phyloP scores from a whole-genome alignment of 495 filamentous ascomycete genomes.

The Trypethelium eluteriae region DNA sequence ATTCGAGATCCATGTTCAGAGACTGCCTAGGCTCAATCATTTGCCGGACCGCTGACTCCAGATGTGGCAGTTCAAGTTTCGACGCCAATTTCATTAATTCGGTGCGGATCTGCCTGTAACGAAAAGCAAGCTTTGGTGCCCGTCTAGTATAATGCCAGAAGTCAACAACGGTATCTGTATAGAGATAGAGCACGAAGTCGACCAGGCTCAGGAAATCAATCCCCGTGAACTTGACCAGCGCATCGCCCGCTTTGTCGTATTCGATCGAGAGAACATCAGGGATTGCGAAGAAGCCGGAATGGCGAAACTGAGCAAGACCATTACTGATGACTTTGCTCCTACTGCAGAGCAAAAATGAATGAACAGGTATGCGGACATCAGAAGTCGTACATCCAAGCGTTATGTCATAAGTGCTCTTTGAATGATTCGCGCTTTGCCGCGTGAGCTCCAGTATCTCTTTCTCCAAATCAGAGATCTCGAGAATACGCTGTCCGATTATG shows the following conservation, averaged over 20 bases:
- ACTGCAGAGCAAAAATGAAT: slow-evolving; percentile 68
- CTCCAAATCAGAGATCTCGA: slow-evolving; percentile 33
- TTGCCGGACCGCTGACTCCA: slow-evolving; percentile 68
- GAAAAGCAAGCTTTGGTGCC: slow-evolving; percentile 51
- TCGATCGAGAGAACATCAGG: slow-evolving; percentile 56
- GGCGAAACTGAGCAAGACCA: slow-evolving; percentile 48
- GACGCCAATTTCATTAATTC: slow-evolving; percentile 76
- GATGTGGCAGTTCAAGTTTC: slow-evolving; percentile 53
- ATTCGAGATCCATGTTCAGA: slow-evolving; percentile 59
- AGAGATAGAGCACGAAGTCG: slow-evolving; percentile 71
- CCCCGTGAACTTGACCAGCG: slow-evolving; percentile 52
- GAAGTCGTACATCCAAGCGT: slow-evolving; percentile 52
- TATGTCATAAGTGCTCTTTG: slow-evolving; percentile 35
- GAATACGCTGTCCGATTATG: slow-evolving; percentile 30
- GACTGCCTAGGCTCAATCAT: slow-evolving; percentile 57
- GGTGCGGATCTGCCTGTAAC: slow-evolving; percentile 67
- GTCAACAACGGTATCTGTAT: slow-evolving; percentile 72
- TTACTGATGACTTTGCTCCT: slow-evolving; percentile 62
- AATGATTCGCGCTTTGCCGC: slow-evolving; percentile 33
- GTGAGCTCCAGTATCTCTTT: slow-evolving; percentile 32
- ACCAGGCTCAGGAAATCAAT: slow-evolving; percentile 68
- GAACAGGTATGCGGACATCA: slow-evolving; percentile 65
- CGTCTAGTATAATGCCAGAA: slow-evolving; percentile 70
- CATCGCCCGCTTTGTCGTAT: slow-evolving; percentile 42
- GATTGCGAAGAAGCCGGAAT: slow-evolving; percentile 31